These are phyloP conservation scores for Orbilia blumenaviensis DNA, from an alignment of 2,329 filamentous ascomycete genomes.

Conservation along the genomic window DNA sequence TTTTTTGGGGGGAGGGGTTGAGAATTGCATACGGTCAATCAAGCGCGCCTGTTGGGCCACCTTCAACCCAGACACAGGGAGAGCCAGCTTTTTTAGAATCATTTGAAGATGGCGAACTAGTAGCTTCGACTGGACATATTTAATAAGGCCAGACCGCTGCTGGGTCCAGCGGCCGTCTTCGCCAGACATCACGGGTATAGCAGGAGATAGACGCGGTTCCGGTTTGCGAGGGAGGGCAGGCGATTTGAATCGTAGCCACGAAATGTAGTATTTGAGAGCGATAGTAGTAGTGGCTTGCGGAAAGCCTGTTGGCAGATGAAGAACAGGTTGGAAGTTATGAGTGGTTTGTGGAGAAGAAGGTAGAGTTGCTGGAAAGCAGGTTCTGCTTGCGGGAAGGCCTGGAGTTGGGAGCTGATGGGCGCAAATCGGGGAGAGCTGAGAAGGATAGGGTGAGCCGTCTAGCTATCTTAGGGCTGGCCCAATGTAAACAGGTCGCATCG, in stretches of 20 bases:
- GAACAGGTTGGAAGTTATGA: not conserved
- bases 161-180: conserved; percentile 36
- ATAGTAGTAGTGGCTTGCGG: not conserved
- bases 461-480: not conserved
- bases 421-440: not conserved
- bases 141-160: conserved; percentile 26
- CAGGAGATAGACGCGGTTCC: not conserved
- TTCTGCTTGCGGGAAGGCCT: not conserved
- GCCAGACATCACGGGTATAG: conserved; percentile 20
- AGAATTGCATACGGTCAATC: conserved; percentile 72
- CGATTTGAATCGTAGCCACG: not conserved
- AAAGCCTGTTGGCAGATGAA: not conserved
- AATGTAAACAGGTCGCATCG: not conserved
- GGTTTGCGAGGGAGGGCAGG: not conserved
- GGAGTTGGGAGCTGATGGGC: not conserved
- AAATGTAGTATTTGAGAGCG: too few species aligned
- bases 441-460: not conserved
- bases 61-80: conserved; percentile 85
- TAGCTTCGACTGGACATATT: conserved; percentile 56
- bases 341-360: not conserved
- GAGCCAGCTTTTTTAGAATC: conserved; percentile 77
- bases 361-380: not conserved
- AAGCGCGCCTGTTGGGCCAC: conserved; percentile 81
- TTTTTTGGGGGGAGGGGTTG: too few species aligned
- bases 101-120: conserved; percentile 71